A percentile compares a stretch with the other conserved stretches of the same genome.
Evolutionary conservation across 1,284 basidiomycete species (phyloP).

Genomic region (Anthracocystis walkeri): DNA sequence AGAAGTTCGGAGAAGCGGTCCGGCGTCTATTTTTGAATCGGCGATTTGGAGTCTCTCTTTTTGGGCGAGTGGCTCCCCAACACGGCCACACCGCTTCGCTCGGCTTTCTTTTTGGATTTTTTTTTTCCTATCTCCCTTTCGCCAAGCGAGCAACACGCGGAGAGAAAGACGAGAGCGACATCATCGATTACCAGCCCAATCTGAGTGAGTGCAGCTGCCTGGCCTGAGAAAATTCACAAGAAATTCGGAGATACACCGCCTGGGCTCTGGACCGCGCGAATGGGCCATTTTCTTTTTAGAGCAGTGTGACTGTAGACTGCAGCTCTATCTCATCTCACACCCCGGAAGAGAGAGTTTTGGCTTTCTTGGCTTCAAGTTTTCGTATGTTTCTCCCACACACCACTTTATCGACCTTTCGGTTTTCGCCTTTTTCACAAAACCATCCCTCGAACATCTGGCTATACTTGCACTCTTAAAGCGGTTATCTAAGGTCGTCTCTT

Average conservation of each 20-base stretch:
- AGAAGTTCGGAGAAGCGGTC: conserved; percentile 19
- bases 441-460: no score
- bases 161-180: neutral
- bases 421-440: no score
- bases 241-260: conserved; percentile 8
- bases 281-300: conserved; percentile 9
- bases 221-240: conserved; percentile 1
- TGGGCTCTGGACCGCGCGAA: neutral
- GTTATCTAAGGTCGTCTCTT: no score
- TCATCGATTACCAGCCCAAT: conserved; percentile 1
- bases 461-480: no score
- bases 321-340: conserved; percentile 17
- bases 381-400: no score
- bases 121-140: neutral
- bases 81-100: neutral
- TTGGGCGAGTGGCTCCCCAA: neutral
- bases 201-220: neutral
- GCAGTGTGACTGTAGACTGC: conserved; percentile 6
- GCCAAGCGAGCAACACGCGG: conserved; percentile 5
- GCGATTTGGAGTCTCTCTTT: conserved; percentile 6
- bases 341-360: neutral
- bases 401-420: no score
- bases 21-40: conserved; percentile 21
- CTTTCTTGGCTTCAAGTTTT: conserved; percentile 1
- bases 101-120: conserved; percentile 10